These are phyloP conservation scores for Xylariaceae sp. DNA, from an alignment of 2,329 filamentous ascomycete genomes.

Conservation along the genomic window DNA sequence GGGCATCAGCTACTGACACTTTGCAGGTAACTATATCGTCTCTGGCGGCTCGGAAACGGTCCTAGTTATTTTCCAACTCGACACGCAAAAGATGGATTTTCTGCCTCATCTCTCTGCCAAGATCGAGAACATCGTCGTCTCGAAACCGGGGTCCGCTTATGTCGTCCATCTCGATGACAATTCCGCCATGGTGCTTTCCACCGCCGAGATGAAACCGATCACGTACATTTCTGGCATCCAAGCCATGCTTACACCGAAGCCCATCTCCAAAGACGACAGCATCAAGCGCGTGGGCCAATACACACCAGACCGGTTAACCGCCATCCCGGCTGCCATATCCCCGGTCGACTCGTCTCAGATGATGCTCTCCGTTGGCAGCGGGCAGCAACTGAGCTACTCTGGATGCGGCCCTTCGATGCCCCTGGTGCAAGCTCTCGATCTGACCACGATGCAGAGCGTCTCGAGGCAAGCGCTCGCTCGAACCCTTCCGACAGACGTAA, in stretches of 20 bases:
- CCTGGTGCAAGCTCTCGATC: conserved; percentile 77
- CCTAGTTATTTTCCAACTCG: conserved; percentile 87
- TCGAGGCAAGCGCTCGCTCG: conserved; percentile 84
- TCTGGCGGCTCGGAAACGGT: conserved; percentile 89
- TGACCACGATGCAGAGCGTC: conserved; percentile 70
- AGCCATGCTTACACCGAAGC: conserved; percentile 46
- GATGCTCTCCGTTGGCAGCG: conserved; percentile 61
- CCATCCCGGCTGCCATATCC: conserved; percentile 56
- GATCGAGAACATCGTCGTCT: conserved; percentile 80
- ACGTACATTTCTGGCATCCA: conserved; percentile 83
- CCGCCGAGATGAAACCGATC: conserved; percentile 78
- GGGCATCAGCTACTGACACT: conserved; percentile 14
- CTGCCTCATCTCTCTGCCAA: conserved; percentile 85
- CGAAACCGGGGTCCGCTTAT: conserved; percentile 73
- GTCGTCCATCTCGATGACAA: conserved; percentile 85
- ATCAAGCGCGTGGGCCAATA: conserved; percentile 48
- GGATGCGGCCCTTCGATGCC: conserved; percentile 45
- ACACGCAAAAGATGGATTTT: conserved; percentile 75
- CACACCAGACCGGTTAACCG: conserved; percentile 39
- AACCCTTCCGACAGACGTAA: conserved; percentile 79
- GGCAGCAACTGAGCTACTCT: conserved; percentile 51
- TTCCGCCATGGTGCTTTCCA: conserved; percentile 83
- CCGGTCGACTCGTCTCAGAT: conserved; percentile 59
- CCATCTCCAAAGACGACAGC: conserved; percentile 46
- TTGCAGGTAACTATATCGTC: conserved; percentile 79